Conservation (phyloP, 2,329 filamentous ascomycete species). For the Pestalotiopsis sp. region DNA sequence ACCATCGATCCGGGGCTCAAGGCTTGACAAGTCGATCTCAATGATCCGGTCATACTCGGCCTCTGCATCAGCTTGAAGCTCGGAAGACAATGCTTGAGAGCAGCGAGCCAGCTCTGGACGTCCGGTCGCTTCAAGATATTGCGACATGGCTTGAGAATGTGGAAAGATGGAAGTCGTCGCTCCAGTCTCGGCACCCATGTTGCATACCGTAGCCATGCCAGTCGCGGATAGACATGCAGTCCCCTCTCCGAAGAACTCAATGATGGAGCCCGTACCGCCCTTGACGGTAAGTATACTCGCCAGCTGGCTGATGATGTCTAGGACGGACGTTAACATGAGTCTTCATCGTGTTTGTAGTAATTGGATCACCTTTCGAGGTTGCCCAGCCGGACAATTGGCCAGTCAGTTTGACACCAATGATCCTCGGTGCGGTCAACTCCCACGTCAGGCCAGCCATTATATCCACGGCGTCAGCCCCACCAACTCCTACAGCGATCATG, state of each 20-base stretch:
- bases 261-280: constrained; percentile 90
- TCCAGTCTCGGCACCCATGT: constrained; percentile 90
- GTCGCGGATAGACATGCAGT: constrained; percentile 88
- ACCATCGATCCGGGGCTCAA: constrained; percentile 98
- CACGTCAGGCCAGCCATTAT: constrained; percentile 94
- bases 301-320: constrained; percentile 86
- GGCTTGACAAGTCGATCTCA: constrained; percentile 91
- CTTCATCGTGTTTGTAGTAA: neutral
- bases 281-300: constrained; percentile 90
- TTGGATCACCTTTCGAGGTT: constrained; percentile 65
- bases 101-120: constrained; percentile 73
- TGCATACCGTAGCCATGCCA: constrained; percentile 89
- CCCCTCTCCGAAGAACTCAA: constrained; percentile 92
- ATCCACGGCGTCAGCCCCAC: constrained; percentile 95
- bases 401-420: constrained; percentile 82
- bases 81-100: constrained; percentile 57
- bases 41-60: constrained; percentile 95
- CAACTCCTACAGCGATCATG: constrained; percentile 94
- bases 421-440: constrained; percentile 93
- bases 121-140: constrained; percentile 86
- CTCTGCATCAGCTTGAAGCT: constrained; percentile 84
- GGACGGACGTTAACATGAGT: neutral
- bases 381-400: constrained; percentile 89
- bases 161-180: constrained; percentile 97
- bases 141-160: constrained; percentile 79